Base-by-base conservation (phyloP, 345 rosid genomes). In the Balakata baccata region DNA sequence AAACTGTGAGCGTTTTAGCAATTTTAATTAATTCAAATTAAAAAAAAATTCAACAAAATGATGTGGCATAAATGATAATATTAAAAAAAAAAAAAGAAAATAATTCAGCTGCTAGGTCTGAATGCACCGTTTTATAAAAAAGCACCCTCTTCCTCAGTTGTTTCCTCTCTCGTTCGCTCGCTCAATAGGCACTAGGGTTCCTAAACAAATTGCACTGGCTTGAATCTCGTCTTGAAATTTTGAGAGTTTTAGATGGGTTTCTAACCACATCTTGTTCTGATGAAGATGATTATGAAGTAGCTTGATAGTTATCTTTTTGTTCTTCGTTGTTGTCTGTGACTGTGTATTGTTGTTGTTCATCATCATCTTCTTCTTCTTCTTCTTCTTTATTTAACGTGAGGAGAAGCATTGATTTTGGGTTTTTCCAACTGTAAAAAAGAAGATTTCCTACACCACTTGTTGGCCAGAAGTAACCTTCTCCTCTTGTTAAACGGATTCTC, bases 401-500 rank as follows among this genome's bases (percentile, higher is more conserved):
- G 47, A 88, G 88, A 50, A 94, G 98, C 98, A 90, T 88, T 34
- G 97, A 93, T 71, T 79, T 85, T 6, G 92, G 92, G 78, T 85
- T 84, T 3, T 70, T 73, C 80, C 81, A 88, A 13, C 85, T 75
- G 80, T 89, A 88, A 73, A 85, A 84, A 2, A n/a, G 76, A 75
- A 3, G 82, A 81, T 53, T 74, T 88, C 51, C 85, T 81, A 7
- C 80, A 68, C 72, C 79, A 82, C 65, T 87, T 87, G 76, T 71
- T 86, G 14, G 88, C 91, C 46, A 90, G 78, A 43, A 89, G 61
- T 7, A 89, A 38, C 43, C 97, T 84, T 49, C 98, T 82, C 69
- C 89, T 88, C 79, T 91, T 93, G 83, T 91, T 93, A 72, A 93
- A 86, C 11, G 93, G 87, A 71, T 86, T 90, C 82, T 93, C 98